Conservation (phyloP, 305 asterid species). For the Euphrasia arctica region DNA sequence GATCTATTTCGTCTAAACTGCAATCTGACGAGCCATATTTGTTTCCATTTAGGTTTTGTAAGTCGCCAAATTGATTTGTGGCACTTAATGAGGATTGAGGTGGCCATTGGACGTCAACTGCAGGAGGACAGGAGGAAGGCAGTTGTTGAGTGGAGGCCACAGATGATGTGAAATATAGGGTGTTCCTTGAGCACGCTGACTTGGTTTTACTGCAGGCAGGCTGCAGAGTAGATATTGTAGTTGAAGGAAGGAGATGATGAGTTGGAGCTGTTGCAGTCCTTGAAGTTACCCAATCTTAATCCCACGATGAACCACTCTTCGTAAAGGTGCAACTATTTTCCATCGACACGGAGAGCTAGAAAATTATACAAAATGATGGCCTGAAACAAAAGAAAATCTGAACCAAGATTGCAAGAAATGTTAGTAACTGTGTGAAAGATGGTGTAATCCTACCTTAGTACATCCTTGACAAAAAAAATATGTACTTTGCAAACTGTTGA, state of each 20-base stretch:
- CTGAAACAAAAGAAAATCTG: no score
- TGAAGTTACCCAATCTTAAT: conserved; percentile 85
- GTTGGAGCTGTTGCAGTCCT: conserved; percentile 48
- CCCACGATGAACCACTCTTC: conserved; percentile 76
- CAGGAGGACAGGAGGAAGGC: conserved; percentile 71
- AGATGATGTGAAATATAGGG: conserved; percentile 33
- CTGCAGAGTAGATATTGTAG: conserved; percentile 30
- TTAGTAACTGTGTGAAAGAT: conserved; percentile 16
- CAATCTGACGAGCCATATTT: conserved; percentile 41
- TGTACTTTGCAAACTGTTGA: conserved; percentile 96
- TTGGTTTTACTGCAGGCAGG: conserved; percentile 29
- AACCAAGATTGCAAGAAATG: conserved; percentile 7
- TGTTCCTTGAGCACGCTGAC: conserved; percentile 27
- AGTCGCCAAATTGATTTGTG: conserved; percentile 38
- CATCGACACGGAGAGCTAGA: no score
- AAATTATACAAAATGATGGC: no score
- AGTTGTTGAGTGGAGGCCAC: conserved; percentile 47
- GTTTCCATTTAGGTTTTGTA: conserved; percentile 40
- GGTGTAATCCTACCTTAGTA: conserved; percentile 58
- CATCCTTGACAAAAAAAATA: conserved; percentile 89
- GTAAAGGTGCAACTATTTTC: conserved; percentile 12
- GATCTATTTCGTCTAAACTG: conserved; percentile 72
- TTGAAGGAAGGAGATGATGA: neutral
- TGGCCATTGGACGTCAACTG: conserved; percentile 98
- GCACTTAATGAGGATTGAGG: conserved; percentile 52